Evolutionary conservation across 345 rosid species (phyloP).

Genomic region (Gossypium bickii): DNA sequence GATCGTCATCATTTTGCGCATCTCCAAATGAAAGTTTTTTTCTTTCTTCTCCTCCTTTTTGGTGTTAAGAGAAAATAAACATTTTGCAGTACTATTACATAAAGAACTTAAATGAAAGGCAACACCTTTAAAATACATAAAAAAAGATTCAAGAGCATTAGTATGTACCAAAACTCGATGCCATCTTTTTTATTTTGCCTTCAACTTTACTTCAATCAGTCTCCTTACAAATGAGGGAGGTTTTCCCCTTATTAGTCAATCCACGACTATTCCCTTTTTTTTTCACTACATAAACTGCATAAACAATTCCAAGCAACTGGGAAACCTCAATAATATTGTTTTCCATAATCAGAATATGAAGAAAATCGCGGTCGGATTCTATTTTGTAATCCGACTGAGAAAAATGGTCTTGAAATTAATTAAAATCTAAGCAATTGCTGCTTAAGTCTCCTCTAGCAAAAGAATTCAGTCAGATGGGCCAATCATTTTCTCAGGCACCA

Average conservation of each 20-base stretch:
- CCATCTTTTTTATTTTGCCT: not conserved
- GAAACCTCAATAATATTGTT: constrained; percentile 23
- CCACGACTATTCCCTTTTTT: not conserved
- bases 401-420: constrained; percentile 10
- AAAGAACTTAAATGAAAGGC: not conserved
- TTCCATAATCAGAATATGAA: not conserved
- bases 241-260: constrained; percentile 17
- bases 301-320: not conserved
- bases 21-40: too few species aligned
- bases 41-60: not conserved
- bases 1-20: too few species aligned
- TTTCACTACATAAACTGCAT: not conserved
- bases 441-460: not conserved
- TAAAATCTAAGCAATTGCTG: not conserved
- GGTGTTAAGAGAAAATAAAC: not conserved
- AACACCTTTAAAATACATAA: not conserved
- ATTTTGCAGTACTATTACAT: not conserved
- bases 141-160: not conserved
- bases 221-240: constrained; percentile 16
- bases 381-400: not conserved
- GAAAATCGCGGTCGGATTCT: not conserved
- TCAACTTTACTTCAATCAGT: constrained; percentile 1
- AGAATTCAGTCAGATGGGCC: constrained; percentile 63
- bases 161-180: not conserved
- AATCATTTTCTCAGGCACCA: constrained; percentile 94